Evolutionary conservation across 2,329 filamentous ascomycete species (phyloP).

Genomic region (Sarocladiaceae sp.): DNA sequence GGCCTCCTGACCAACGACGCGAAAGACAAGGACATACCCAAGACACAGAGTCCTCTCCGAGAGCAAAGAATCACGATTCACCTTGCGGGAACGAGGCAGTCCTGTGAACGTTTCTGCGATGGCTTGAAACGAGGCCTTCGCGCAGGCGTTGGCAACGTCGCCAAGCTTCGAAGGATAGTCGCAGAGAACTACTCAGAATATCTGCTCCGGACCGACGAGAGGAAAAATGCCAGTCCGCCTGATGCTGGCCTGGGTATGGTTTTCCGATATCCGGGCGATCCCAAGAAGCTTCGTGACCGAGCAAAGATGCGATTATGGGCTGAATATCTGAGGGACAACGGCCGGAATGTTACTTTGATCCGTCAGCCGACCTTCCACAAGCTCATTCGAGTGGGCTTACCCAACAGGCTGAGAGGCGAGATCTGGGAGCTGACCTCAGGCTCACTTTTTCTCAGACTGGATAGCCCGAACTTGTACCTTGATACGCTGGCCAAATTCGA

Average conservation of each 20-base stretch:
- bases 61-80: conserved; percentile 91
- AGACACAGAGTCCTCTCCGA: conserved; percentile 38
- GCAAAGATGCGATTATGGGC: conserved; percentile 98
- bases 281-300: conserved; percentile 86
- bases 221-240: conserved; percentile 57
- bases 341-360: conserved; percentile 85
- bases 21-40: conserved; percentile 43
- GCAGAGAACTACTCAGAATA: conserved; percentile 90
- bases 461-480: conserved; percentile 76
- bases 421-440: conserved; percentile 95
- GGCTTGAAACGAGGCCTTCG: conserved; percentile 86
- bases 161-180: conserved; percentile 75
- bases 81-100: conserved; percentile 80
- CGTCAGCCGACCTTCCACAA: conserved; percentile 98
- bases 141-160: conserved; percentile 82
- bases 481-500: conserved; percentile 82
- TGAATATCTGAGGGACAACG: conserved; percentile 93
- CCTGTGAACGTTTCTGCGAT: conserved; percentile 95
- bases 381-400: conserved; percentile 89
- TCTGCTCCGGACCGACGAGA: conserved; percentile 59
- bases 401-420: conserved; percentile 88
- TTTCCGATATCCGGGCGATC: conserved; percentile 92
- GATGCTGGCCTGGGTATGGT: conserved; percentile 90
- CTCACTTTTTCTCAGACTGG: conserved; percentile 80
- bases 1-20: conserved; percentile 53